Base-by-base conservation (phyloP, 441 rosid species). In the Flueggea neowawraea region DNA sequence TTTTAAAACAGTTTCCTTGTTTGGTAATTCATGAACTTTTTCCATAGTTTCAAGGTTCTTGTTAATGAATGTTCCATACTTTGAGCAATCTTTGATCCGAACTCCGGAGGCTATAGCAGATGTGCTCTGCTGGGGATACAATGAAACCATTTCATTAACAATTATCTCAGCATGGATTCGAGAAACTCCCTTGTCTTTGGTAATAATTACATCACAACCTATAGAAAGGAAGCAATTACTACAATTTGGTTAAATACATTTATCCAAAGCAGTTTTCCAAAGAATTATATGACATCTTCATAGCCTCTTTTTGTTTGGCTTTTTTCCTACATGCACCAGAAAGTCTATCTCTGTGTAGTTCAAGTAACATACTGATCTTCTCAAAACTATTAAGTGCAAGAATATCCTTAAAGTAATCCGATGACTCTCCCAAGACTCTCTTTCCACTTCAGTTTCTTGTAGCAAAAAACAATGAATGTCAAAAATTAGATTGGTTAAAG, bases 151-250 rank as follows among this genome's bases (percentile, higher is more conserved):
- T 68, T 79, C 78, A 68, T 86, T 88, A 16, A 89, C 76, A 52
- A 64, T 61, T 69, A 94, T 74, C 80, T 91, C 94, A 0, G 96
- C 90, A 73, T 91, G 99, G 72, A 83, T 67, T 58, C 99, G 81
- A 33, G 97, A 94, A 44, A 91, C 95, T 10, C 96, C 99, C 72
- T 83, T 94, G 78, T 91, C 96, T 73, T 84, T 89, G 67, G 71
- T 78, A 70, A 91, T 75, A 63, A 85, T 83, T 43, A 94, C 58
- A 73, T 94, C 96, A 65, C 99, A 94, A 66, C 95, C 99, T 94
- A 72, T 17, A 45, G 45, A 58, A 56, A 17, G 28, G 16, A 22
- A 71, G n/a, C 14, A 16, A 33, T 41, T 53, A 6, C 6, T 54
- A 13, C 32, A 54, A 9, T 2, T 11, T 10, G 6, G n/a, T n/a